Base-by-base conservation (phyloP, 192 early-diverging fungal genomes). In the Entophlyctis luteolus region DNA sequence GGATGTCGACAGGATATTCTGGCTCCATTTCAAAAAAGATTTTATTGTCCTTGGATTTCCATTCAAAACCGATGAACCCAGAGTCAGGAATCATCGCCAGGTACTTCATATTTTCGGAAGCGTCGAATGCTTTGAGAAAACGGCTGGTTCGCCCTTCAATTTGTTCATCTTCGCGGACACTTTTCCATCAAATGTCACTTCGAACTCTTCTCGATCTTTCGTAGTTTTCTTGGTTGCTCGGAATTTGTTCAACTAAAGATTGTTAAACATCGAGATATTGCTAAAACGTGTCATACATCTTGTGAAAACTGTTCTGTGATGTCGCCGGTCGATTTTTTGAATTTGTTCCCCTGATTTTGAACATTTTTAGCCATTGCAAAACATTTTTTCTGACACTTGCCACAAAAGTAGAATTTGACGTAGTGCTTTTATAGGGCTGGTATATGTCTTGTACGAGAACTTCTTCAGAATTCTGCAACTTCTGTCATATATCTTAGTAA, bases 171-270 rank as follows among this genome's bases (percentile, higher is more conserved):
- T 70, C 22, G 10, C 18, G 4, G 29, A 16, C 46, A 62, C 10
- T 22, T 49, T 46, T 14, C 53, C 57, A 31, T 70, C 68, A 29
- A 70, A 70, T 28, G 27, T n/a, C 12, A 62, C 59, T 62, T 70
- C 48, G 58, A 70, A 70, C 25, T 70, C 68, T 31, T 60, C 49
- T 28, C 62, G 59, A 12, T 70, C 68, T 53, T 70, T 70, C 3
- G 23, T 46, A 1, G 32, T 20, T 23, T 60, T 49, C 36, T 70
- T 70, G 23, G 18, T 37, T n/a, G 25, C 20, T 16, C 68, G 56
- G 47, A 70, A 70, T 48, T 59, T 23, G 25, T 70, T 54, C 31
- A 70, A 47, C 68, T 70, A 55, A 16, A 45, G 27, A 35, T 34
- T 48, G 45, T 25, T 56, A 23, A 34, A 6, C 38, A 55, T 4